Evolutionary conservation across 2,329 filamentous ascomycete species (phyloP), one percentile per base, ranked within the genome.

Genomic region (Exophiala lecanii-corni): DNA sequence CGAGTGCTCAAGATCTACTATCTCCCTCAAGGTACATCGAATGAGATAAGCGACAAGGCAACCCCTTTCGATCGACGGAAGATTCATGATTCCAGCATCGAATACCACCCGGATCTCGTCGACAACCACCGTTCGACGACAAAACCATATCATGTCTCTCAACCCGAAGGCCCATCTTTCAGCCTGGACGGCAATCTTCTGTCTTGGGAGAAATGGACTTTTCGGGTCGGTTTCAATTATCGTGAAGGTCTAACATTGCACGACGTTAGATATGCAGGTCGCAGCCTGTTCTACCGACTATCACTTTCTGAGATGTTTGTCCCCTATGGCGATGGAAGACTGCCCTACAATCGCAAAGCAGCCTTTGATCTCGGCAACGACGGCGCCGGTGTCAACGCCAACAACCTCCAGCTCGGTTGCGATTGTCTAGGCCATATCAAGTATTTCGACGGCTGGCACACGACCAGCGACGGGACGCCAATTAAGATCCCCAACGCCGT

Each of bases 1-100:
- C 52, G 70, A 19, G 70, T 78, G 3, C 70, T 68, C 44, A 70
- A 73, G 43, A 66, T 78, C 38, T 70, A 72, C 49, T 66, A 67
- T 25, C 65, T 78, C 6, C 70, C 71, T 12, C 62, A 69, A 1
- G 62, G 65, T 1, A 54, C 61, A 1, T 53, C 66, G 7, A 64
- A 69, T 34, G 58, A 63, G 12, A 66, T 70, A 35, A 65, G 68
- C 52, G 53, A 58, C 5, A 33, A 36, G 34, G 57, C 55, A 1
- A 57, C 58, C 2, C 60, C 59, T 9, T 75, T 70, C 42, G 69
- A 74, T 40, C 60, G 53, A 13, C 53, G 56, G 4, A 70, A 68
- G 36, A 57, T 74, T 16, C 70, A 70, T 26, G 41, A 61, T 1
- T 51, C 43, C 40, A 42, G 53, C 25, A 62, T 56, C 35, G 63